Conservation (phyloP, 2,329 filamentous ascomycete genomes). For the Septoria petroselini region DNA sequence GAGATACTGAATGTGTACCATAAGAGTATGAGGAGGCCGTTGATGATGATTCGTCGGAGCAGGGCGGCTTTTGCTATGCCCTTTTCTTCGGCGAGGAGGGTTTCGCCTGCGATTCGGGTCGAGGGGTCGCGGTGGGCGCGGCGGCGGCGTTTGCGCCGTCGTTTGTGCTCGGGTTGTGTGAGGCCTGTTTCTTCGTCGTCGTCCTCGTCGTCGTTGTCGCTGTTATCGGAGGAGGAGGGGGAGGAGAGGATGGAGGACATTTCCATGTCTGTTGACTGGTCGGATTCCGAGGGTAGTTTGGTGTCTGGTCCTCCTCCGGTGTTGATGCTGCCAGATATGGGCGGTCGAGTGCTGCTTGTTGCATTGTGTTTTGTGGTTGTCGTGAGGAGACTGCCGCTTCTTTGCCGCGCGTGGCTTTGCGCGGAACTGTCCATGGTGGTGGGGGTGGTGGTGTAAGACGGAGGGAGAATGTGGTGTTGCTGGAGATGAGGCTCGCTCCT, state of each 20-base stretch:
- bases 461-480: too few species aligned
- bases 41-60: conserved; percentile 65
- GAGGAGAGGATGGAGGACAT: conserved; percentile 23
- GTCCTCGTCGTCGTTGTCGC: conserved; percentile 14
- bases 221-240: too few species aligned
- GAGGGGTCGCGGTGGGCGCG: conserved; percentile 63
- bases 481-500: too few species aligned
- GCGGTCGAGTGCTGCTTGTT: neutral
- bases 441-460: too few species aligned
- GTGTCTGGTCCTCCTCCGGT: neutral
- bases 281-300: conserved; percentile 13
- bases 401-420: neutral
- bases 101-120: conserved; percentile 58
- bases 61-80: conserved; percentile 69
- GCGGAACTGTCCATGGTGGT: too few species aligned
- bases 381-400: neutral
- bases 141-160: conserved; percentile 62
- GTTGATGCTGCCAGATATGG: neutral
- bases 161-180: conserved; percentile 63
- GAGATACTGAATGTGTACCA: conserved; percentile 92
- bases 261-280: conserved; percentile 23
- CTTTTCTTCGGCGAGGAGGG: conserved; percentile 66
- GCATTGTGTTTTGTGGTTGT: neutral
- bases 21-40: conserved; percentile 74
- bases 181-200: conserved; percentile 86